Percentiles rank a stretch among this genome's conserved stretches.
phyloP scores from a whole-genome alignment of 164 flowering plant species.

The Dillenia turbinata region DNA sequence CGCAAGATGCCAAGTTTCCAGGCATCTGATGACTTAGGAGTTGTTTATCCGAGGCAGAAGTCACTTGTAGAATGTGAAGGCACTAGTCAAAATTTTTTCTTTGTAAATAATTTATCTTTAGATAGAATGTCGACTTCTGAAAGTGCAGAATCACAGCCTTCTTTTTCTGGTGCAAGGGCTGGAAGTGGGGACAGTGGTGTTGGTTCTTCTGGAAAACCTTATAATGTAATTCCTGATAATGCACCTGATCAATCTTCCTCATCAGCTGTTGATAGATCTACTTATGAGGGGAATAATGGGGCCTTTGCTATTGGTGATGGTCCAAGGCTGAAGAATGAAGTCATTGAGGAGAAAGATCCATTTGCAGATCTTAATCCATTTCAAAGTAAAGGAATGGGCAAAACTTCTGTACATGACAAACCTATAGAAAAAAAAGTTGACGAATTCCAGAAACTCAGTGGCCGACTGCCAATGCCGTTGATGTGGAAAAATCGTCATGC shows the following conservation, averaged over 20 bases:
- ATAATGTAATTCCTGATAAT: conserved; percentile 18
- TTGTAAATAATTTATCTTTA: conserved; percentile 15
- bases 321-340: conserved; percentile 53
- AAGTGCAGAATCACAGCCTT: conserved; percentile 30
- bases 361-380: conserved; percentile 97
- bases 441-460: conserved; percentile 48
- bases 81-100: conserved; percentile 25
- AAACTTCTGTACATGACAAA: conserved; percentile 34
- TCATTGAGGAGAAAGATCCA: conserved; percentile 60
- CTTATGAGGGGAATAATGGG: conserved; percentile 45
- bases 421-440: conserved; percentile 38
- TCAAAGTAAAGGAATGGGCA: conserved; percentile 53
- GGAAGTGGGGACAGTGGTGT: conserved; percentile 21
- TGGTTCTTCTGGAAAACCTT: conserved; percentile 37
- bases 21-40: conserved; percentile 28
- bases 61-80: conserved; percentile 23
- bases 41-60: conserved; percentile 23
- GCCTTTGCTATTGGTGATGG: conserved; percentile 40
- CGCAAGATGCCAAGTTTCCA: conserved; percentile 29
- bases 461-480: conserved; percentile 73
- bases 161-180: conserved; percentile 26
- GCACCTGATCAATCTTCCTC: conserved; percentile 33
- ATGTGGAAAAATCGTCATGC: conserved; percentile 72
- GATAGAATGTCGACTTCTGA: conserved; percentile 26
- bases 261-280: conserved; percentile 38